Percentiles rank a stretch among this genome's conserved stretches.
phyloP scores from a whole-genome alignment of 306 rosid species.

The Gleditsia sinensis region DNA sequence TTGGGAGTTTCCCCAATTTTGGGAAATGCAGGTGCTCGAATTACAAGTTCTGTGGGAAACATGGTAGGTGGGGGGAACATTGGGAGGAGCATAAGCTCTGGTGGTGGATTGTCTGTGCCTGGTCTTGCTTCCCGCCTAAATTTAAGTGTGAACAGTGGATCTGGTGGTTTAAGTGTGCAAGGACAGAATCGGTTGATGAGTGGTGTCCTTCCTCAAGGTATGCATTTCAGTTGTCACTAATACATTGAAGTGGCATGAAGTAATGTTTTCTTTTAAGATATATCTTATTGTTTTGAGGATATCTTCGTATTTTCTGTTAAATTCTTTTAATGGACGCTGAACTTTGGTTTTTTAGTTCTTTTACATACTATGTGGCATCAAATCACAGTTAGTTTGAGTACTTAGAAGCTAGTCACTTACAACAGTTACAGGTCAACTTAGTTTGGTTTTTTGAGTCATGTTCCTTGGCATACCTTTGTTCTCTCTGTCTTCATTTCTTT shows the following conservation, averaged over 20 bases:
- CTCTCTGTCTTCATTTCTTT: neutral
- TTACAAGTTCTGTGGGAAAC: constrained; percentile 92
- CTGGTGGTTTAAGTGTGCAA: constrained; percentile 80
- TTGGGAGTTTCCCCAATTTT: constrained; percentile 93
- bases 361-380: neutral
- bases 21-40: constrained; percentile 87
- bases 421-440: neutral
- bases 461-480: neutral
- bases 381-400: neutral
- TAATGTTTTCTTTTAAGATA: constrained; percentile 12
- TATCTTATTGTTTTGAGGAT: neutral
- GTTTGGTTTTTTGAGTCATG: neutral
- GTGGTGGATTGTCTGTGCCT: constrained; percentile 88
- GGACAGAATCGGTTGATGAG: constrained; percentile 91
- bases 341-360: neutral
- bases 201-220: constrained; percentile 96
- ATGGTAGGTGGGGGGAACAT: constrained; percentile 92
- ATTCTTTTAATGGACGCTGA: neutral
- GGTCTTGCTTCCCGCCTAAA: constrained; percentile 88
- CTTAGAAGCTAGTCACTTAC: neutral
- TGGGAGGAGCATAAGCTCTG: constrained; percentile 73
- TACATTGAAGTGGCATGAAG: neutral
- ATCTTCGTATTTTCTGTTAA: neutral
- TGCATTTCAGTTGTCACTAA: constrained; percentile 1
- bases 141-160: constrained; percentile 77